These are phyloP conservation scores for Colletotrichum musae DNA, from an alignment of 2,329 filamentous ascomycete genomes.

Conservation along the genomic window DNA sequence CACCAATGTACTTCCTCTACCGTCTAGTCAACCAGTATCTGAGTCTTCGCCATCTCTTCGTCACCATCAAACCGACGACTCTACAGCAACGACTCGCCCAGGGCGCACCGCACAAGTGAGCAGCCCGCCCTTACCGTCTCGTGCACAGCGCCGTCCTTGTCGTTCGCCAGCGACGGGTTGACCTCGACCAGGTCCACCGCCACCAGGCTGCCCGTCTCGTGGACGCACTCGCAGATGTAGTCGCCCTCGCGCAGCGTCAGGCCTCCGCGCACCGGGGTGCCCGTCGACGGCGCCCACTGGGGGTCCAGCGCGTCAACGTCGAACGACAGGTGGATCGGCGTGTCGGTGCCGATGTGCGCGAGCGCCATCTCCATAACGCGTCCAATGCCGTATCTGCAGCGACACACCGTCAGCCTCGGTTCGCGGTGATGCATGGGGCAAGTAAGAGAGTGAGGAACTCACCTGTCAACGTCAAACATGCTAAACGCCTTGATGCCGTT, in stretches of 20 bases:
- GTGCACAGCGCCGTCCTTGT: conserved; percentile 74
- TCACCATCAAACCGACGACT: neutral
- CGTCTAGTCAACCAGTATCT: too few species aligned
- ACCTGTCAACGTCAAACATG: conserved; percentile 96
- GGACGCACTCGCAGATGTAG: conserved; percentile 92
- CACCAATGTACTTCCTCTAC: too few species aligned
- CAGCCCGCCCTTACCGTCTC: conserved; percentile 94
- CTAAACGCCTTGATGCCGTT: conserved; percentile 95
- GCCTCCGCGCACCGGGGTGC: conserved; percentile 93
- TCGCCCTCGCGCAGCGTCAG: conserved; percentile 95
- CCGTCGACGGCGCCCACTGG: conserved; percentile 95
- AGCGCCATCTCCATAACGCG: conserved; percentile 99
- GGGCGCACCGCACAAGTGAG: conserved; percentile 89
- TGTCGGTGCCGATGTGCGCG: conserved; percentile 93
- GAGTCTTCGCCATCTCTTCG: too few species aligned
- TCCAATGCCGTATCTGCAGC: conserved; percentile 82
- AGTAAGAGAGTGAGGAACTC: neutral
- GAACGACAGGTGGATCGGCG: conserved; percentile 96
- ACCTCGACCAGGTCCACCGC: conserved; percentile 89
- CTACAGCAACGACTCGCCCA: conserved; percentile 90
- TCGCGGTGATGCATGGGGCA: neutral
- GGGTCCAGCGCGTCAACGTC: conserved; percentile 98
- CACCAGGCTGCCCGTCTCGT: conserved; percentile 83
- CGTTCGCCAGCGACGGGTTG: conserved; percentile 78
- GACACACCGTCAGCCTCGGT: neutral